Conservation (phyloP, 441 rosid genomes). For the Iberis amara region DNA sequence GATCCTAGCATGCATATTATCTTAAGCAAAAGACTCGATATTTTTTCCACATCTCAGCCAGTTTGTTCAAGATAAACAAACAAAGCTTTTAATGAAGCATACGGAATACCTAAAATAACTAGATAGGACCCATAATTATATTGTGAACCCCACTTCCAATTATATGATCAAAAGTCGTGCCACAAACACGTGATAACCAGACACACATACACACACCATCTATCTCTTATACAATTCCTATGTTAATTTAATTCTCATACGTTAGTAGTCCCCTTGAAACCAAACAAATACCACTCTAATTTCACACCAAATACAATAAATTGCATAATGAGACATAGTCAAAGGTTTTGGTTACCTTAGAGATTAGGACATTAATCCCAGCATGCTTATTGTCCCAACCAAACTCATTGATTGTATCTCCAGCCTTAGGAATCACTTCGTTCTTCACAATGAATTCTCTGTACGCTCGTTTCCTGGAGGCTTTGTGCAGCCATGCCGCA, state of each 20-base stretch:
- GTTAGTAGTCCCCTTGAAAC: slow-evolving; percentile 23
- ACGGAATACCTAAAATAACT: slow-evolving; percentile 19
- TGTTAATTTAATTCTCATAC: slow-evolving; percentile 28
- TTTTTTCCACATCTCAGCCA: slow-evolving; percentile 12
- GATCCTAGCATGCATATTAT: slow-evolving; percentile 17
- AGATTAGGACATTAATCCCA: slow-evolving; percentile 65
- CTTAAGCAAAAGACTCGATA: slow-evolving; percentile 6
- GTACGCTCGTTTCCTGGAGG: slow-evolving; percentile 52
- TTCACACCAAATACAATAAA: slow-evolving; percentile 3
- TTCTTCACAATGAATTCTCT: slow-evolving; percentile 63
- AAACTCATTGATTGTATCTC: slow-evolving; percentile 67
- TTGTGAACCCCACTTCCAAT: slow-evolving; percentile 31
- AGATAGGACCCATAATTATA: slow-evolving; percentile 14
- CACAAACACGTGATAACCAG: slow-evolving; percentile 29
- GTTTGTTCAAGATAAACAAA: slow-evolving; percentile 18
- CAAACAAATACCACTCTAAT: slow-evolving; percentile 14
- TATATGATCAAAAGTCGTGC: slow-evolving; percentile 34
- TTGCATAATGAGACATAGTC: neutral
- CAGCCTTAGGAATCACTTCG: slow-evolving; percentile 56
- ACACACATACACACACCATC: no score
- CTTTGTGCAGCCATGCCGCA: slow-evolving; percentile 75
- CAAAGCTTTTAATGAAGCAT: slow-evolving; percentile 1
- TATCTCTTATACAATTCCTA: slow-evolving; percentile 21
- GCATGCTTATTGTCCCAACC: slow-evolving; percentile 82
- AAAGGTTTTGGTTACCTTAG: slow-evolving; percentile 42